Evolutionary conservation across 805 yeast species (phyloP).

Genomic region (Candida peoriensis): DNA sequence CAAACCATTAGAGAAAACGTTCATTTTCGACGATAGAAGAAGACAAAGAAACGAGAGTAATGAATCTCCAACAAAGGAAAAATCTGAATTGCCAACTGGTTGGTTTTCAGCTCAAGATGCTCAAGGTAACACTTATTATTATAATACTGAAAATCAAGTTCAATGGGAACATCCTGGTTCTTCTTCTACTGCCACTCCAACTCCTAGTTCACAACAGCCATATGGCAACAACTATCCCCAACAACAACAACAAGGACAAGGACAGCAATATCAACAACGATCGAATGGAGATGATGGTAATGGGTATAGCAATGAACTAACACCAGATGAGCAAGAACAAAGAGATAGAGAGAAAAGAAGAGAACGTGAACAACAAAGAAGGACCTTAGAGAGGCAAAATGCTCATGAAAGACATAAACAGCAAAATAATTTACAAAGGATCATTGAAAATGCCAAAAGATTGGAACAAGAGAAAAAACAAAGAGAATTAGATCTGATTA

Average conservation of each 20-base stretch:
- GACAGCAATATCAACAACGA: no score
- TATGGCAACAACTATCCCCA: no score
- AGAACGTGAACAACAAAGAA: slow-evolving; percentile 18
- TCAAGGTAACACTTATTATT: no score
- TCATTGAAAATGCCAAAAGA: slow-evolving; percentile 20
- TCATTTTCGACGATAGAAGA: slow-evolving; percentile 18
- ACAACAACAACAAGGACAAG: slow-evolving; percentile 1
- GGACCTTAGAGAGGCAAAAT: slow-evolving; percentile 21
- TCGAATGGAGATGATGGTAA: slow-evolving; percentile 7
- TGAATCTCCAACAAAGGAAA: background rate
- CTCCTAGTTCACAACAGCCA: no score
- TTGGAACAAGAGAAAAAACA: slow-evolving; percentile 23
- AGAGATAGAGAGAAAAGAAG: slow-evolving; percentile 25
- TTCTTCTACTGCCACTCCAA: no score
- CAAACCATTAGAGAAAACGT: background rate
- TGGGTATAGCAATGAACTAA: background rate
- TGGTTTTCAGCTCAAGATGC: no score
- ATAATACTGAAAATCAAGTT: no score
- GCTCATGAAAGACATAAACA: slow-evolving; percentile 20
- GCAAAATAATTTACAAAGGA: slow-evolving; percentile 36
- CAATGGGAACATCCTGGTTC: no score
- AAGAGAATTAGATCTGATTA: slow-evolving; percentile 17
- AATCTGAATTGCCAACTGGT: background rate
- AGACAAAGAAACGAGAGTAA: slow-evolving; percentile 8
- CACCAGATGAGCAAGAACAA: slow-evolving; percentile 25